phyloP scores from a whole-genome alignment of 768 basidiomycete species.

The Myochromella boudieri region DNA sequence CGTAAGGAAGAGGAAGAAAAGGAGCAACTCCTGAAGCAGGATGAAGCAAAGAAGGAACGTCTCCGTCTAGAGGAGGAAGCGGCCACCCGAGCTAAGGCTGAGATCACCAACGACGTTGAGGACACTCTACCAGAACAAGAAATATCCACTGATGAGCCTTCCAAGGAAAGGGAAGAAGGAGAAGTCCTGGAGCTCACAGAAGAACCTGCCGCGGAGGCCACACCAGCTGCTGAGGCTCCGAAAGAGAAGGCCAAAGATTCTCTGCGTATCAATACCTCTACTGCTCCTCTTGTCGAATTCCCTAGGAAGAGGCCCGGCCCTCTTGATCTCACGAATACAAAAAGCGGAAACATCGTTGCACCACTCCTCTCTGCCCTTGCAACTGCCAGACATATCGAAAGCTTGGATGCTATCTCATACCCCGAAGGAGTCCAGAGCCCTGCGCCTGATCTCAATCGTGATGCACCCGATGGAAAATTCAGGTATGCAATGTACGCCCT shows the following conservation, averaged over 20 bases:
- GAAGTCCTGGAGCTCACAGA: conserved; percentile 22
- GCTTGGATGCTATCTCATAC: conserved; percentile 75
- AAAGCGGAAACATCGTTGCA: conserved; percentile 37
- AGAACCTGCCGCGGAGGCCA: conserved; percentile 39
- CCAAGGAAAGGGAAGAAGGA: conserved; percentile 35
- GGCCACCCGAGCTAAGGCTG: conserved; percentile 35
- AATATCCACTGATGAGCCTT: conserved; percentile 18
- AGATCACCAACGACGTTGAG: conserved; percentile 31
- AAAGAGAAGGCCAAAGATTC: conserved; percentile 50
- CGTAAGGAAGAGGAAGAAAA: conserved; percentile 34
- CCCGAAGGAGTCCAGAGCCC: conserved; percentile 85
- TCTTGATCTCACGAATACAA: conserved; percentile 64
- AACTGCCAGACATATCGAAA: conserved; percentile 83
- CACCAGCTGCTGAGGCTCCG: conserved; percentile 32
- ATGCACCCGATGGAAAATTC: conserved; percentile 87
- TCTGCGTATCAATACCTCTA: conserved; percentile 64
- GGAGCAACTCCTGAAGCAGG: conserved; percentile 48
- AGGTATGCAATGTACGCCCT: conserved; percentile 42
- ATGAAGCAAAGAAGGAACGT: conserved; percentile 34
- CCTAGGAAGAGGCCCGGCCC: conserved; percentile 62
- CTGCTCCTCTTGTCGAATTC: conserved; percentile 38
- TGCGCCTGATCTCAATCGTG: conserved; percentile 77
- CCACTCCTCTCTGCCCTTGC: conserved; percentile 68
- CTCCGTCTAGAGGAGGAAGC: conserved; percentile 37
- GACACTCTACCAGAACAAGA: conserved; percentile 28